Evolutionary conservation across 73 alveolate species (phyloP), one percentile per base, ranked within the genome.

Genomic region (Stentor coeruleus): DNA sequence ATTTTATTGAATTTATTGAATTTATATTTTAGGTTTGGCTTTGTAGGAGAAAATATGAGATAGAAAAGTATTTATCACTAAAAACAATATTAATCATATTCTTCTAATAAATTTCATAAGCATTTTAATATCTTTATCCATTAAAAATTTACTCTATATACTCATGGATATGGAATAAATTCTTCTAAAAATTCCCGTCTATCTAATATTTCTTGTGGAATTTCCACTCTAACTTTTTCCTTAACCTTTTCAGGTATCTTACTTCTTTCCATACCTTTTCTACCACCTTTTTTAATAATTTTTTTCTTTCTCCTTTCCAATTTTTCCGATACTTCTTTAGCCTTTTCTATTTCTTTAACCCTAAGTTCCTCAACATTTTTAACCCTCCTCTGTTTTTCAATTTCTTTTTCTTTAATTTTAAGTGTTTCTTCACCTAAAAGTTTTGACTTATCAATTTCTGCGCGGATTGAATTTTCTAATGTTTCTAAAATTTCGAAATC

Each of bases 211-310:
- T 57, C 73, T 57, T 57, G 73, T 20, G 73, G 73, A 57, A 57
- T 57, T 57, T n/a, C 28, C 15, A 31, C 35, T 20, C 35, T 31
- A 57, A 57, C 73, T 31, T 57, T 57, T 31, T 57, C 28, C 28
- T 57, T 31, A 57, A 57, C 73, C 73, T 57, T 57, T 31, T 57
- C 73, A 20, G 73, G 73, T 20, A 57, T n/a, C 73, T 57, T 57
- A 57, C 35, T 20, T 57, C 73, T 57, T 20, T n/a, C 28, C 73
- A 57, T 57, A n/a, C 28, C 35, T 2, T n/a, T n/a, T 31, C 73
- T 57, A 20, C 73, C 73, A 57, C 15, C 73, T 2, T 57, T 57
- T 2, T 57, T 57, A n/a, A 57, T 31, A 57, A 57, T 31, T 31
- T 31, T 57, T 57, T 57, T 57, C 73, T 57, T 57, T 57, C 73